Conservation (phyloP, 2,329 filamentous ascomycete genomes). For the Blumeriella jaapii region DNA sequence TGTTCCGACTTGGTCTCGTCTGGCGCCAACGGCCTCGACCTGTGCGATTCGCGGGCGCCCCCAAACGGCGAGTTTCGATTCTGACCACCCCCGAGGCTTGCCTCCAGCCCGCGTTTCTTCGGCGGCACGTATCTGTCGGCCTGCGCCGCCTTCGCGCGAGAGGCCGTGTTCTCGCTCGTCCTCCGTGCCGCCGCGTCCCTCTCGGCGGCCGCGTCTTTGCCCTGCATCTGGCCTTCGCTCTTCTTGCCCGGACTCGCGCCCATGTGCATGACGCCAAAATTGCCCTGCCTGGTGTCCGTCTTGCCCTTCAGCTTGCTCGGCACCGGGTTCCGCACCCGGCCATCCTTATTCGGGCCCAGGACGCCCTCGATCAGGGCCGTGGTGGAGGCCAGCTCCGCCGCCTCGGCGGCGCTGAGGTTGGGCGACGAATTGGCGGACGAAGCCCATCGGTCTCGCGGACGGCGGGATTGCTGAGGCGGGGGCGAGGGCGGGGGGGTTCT, state of each 20-base stretch:
- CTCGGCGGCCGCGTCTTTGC: constrained; percentile 39
- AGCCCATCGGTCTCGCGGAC: constrained; percentile 12
- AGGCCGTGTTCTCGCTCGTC: constrained; percentile 49
- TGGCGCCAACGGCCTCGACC: constrained; percentile 29
- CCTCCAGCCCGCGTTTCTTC: constrained; percentile 23
- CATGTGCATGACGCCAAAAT: constrained; percentile 54
- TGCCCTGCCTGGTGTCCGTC: constrained; percentile 43
- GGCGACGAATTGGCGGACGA: constrained; percentile 15
- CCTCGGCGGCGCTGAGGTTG: constrained; percentile 38
- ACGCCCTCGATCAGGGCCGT: constrained; percentile 20
- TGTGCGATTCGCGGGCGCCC: constrained; percentile 17
- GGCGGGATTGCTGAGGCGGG: too few species aligned
- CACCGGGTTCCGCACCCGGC: constrained; percentile 44
- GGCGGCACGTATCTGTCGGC: constrained; percentile 42
- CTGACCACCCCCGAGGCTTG: too few species aligned
- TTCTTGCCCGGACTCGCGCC: constrained; percentile 31
- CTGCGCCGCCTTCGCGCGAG: constrained; percentile 44
- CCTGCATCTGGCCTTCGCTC: constrained; percentile 25
- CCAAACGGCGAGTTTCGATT: constrained; percentile 21
- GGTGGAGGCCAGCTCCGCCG: constrained; percentile 35
- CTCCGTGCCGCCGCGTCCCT: constrained; percentile 44
- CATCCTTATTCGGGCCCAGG: constrained; percentile 33
- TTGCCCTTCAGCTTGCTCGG: constrained; percentile 51
- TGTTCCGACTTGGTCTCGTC: constrained; percentile 47
- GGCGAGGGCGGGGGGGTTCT: too few species aligned